Percentiles rank a stretch among this genome's conserved stretches.
These are phyloP conservation scores for Sugiyamaella lignohabitans DNA, from an alignment of 805 yeast species.

Conservation along the genomic window DNA sequence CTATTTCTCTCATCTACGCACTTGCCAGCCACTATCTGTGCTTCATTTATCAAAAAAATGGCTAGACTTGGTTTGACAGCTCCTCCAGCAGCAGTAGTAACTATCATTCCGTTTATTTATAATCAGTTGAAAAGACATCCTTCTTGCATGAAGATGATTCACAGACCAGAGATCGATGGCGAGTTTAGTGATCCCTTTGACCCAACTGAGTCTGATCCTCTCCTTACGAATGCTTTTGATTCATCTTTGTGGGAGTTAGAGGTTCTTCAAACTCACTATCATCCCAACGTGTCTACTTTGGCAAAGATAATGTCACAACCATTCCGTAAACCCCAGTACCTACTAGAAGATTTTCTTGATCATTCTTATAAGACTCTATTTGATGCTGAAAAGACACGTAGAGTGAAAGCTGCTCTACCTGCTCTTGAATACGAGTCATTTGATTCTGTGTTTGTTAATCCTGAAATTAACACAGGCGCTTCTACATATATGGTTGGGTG, in stretches of 20 bases:
- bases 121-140: constrained; percentile 89
- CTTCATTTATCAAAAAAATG: constrained; percentile 80
- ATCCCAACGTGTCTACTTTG: constrained; percentile 89
- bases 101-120: constrained; percentile 84
- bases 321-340: constrained; percentile 77
- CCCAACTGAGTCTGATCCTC: constrained; percentile 61
- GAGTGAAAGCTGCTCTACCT: constrained; percentile 36
- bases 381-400: constrained; percentile 38
- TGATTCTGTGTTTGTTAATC: constrained; percentile 17
- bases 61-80: constrained; percentile 69
- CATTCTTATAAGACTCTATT: constrained; percentile 76
- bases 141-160: constrained; percentile 84
- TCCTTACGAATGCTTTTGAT: constrained; percentile 67
- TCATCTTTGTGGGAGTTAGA: constrained; percentile 93
- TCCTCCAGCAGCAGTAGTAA: constrained; percentile 84
- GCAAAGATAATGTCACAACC: constrained; percentile 88
- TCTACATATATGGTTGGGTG: constrained; percentile 15
- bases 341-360: constrained; percentile 89
- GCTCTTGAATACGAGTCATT: constrained; percentile 55
- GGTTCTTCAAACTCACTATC: constrained; percentile 74
- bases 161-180: constrained; percentile 31
- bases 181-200: constrained; percentile 58
- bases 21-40: constrained; percentile 72
- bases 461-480: background rate
- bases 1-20: constrained; percentile 82